phyloP scores from a whole-genome alignment of 352 stramenopile species.

The Phytophthora agathidicida region DNA sequence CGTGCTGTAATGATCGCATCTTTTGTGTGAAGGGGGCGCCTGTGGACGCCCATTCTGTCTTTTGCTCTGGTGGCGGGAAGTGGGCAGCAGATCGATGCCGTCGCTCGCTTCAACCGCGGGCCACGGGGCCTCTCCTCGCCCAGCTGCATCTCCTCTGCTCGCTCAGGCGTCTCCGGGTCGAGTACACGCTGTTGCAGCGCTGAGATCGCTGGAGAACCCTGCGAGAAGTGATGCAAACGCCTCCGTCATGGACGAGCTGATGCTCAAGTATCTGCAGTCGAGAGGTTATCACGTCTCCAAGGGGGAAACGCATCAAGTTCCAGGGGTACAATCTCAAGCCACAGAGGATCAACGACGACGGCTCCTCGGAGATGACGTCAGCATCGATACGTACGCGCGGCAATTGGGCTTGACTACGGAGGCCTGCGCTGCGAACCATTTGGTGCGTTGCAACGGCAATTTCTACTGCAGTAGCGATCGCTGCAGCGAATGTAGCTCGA shows the following conservation, averaged over 20 bases:
- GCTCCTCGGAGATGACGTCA: slow-evolving; percentile 44
- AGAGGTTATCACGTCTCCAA: slow-evolving; percentile 59
- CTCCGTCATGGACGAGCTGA: slow-evolving; percentile 65
- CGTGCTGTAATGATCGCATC: slow-evolving; percentile 3
- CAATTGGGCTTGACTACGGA: slow-evolving; percentile 73
- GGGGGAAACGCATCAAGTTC: not conserved
- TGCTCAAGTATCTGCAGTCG: slow-evolving; percentile 72
- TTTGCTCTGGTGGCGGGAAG: slow-evolving; percentile 26
- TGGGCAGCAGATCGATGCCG: slow-evolving; percentile 14
- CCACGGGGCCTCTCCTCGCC: slow-evolving; percentile 12
- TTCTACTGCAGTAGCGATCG: not conserved
- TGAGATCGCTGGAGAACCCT: slow-evolving; percentile 8
- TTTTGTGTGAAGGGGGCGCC: slow-evolving; percentile 2
- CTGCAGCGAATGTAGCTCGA: not conserved
- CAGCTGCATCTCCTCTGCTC: slow-evolving; percentile 4
- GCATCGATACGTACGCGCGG: slow-evolving; percentile 65
- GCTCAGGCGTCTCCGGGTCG: slow-evolving; percentile 2
- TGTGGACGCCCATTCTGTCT: slow-evolving; percentile 20
- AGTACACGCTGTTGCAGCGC: slow-evolving; percentile 4
- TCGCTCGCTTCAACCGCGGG: slow-evolving; percentile 20
- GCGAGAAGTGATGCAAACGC: slow-evolving; percentile 16
- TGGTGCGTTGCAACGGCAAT: slow-evolving; percentile 42
- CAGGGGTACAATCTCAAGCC: not conserved
- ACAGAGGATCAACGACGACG: slow-evolving; percentile 37
- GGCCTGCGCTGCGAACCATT: slow-evolving; percentile 76